Conservation (phyloP, 2,329 filamentous ascomycete genomes). For the Trichoderma sp. region DNA sequence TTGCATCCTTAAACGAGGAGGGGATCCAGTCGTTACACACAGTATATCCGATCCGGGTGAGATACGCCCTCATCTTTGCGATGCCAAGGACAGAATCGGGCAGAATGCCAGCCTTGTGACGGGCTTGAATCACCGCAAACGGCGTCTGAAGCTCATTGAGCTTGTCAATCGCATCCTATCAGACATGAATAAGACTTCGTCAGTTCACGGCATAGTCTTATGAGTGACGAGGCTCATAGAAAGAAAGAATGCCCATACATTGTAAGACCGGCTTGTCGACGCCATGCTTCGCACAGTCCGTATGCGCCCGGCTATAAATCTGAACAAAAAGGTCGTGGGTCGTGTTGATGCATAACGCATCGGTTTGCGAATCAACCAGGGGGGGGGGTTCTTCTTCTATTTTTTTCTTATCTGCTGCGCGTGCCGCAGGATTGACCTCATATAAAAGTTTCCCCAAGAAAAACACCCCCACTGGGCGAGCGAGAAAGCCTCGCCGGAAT, state of each 20-base stretch:
- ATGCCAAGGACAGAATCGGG: conserved; percentile 67
- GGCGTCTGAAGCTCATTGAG: conserved; percentile 93
- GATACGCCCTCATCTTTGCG: conserved; percentile 78
- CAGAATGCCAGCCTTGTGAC: conserved; percentile 70
- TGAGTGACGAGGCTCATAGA: background rate
- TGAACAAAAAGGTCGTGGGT: conserved; percentile 30
- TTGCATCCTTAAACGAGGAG: background rate
- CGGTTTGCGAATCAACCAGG: conserved; percentile 27
- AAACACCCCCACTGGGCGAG: conserved; percentile 2
- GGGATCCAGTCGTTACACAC: conserved; percentile 33
- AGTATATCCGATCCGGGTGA: conserved; percentile 75
- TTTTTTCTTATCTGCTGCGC: background rate
- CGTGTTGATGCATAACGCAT: conserved; percentile 41
- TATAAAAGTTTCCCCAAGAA: background rate
- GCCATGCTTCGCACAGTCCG: conserved; percentile 34
- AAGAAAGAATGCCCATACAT: conserved; percentile 32
- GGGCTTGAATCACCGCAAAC: conserved; percentile 75
- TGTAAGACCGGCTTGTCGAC: conserved; percentile 38
- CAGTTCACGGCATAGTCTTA: background rate
- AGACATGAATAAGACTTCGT: background rate
- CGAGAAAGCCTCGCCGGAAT: conserved; percentile 19
- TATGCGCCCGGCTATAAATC: conserved; percentile 28
- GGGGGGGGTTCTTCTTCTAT: background rate
- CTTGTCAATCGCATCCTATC: conserved; percentile 77
- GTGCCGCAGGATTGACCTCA: background rate